phyloP scores from a whole-genome alignment of 495 filamentous ascomycete species.

The Penicillium tannophilum region DNA sequence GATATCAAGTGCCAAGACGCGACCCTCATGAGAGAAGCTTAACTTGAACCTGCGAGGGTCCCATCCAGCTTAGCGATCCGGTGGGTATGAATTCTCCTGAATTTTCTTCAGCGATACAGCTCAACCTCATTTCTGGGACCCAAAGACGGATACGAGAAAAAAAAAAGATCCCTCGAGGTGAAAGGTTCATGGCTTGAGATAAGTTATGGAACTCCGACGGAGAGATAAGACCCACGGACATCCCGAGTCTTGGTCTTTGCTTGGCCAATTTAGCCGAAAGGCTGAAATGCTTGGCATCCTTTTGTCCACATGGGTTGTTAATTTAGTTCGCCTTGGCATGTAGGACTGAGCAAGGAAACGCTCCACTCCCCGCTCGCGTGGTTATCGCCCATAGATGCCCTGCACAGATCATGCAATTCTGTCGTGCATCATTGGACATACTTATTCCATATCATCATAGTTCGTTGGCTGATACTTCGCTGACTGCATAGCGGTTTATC shows the following conservation, averaged over 20 bases:
- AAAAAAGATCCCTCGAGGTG: neutral
- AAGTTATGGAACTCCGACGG: neutral
- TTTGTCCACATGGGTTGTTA: neutral
- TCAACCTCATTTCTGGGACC: neutral
- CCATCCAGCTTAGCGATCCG: neutral
- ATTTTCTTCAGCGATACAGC: too few species aligned
- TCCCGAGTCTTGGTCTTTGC: neutral
- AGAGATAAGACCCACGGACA: neutral
- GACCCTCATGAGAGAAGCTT: neutral
- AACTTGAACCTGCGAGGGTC: neutral
- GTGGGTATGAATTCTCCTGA: too few species aligned
- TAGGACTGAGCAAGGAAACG: neutral
- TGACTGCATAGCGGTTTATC: too few species aligned
- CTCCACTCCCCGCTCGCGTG: neutral
- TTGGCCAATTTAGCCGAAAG: neutral
- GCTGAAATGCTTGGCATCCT: neutral
- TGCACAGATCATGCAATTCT: too few species aligned
- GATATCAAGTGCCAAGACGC: neutral
- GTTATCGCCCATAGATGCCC: too few species aligned
- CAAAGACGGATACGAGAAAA: neutral
- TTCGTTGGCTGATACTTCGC: too few species aligned
- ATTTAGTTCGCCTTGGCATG: neutral
- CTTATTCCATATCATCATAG: too few species aligned
- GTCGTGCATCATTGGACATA: too few species aligned
- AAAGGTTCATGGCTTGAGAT: neutral